Evolutionary conservation across 306 rosid species (phyloP), one percentile per base, ranked within the genome.

Genomic region (Casuarina glauca): DNA sequence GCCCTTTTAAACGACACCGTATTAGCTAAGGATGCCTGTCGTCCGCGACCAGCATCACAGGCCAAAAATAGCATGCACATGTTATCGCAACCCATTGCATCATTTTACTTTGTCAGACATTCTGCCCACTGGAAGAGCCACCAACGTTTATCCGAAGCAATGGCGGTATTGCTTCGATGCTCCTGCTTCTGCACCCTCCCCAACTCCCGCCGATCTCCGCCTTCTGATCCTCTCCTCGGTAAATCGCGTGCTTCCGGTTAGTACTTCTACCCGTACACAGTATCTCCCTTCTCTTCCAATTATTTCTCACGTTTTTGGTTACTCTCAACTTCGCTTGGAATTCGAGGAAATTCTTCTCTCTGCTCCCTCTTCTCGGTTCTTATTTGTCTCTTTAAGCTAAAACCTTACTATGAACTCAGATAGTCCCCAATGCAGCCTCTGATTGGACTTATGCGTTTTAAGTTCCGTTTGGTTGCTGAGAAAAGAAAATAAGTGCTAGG

Each of bases 121-220:
- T 26, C 12, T 9, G 64, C 46, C 20, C 16, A 4, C 36, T 3
- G 74, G 44, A 52, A 41, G 52, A 46, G 13, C 57, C 5, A 61
- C 51, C 70, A 42, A 61, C 78, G 74, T 69, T 82, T 83, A 80
- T 83, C 85, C 87, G 61, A 39, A 86, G 46, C 80, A 42, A 88
- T 88, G 89, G 87, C 91, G 67, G 79, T 85, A 76, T 73, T 75
- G 35, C 81, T 80, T 77, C 91, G 86, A 50, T 80, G 86, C 79
- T 78, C 87, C 69, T 78, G 78, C 78, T 80, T 85, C 69, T 72
- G 74, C 74, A 52, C 84, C 52, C 74, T 74, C 53, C 85, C 80
- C 1, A 63, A 60, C 78, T 49, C 84, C 79, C 60, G 42, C 41
- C 74, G 73, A 75, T 73, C 82, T 60, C 81, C 61, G 13, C 67